Percentiles rank a stretch among this genome's conserved stretches.
Conservation (phyloP, 192 early-diverging fungal genomes). For the Coemansia sp. region DNA sequence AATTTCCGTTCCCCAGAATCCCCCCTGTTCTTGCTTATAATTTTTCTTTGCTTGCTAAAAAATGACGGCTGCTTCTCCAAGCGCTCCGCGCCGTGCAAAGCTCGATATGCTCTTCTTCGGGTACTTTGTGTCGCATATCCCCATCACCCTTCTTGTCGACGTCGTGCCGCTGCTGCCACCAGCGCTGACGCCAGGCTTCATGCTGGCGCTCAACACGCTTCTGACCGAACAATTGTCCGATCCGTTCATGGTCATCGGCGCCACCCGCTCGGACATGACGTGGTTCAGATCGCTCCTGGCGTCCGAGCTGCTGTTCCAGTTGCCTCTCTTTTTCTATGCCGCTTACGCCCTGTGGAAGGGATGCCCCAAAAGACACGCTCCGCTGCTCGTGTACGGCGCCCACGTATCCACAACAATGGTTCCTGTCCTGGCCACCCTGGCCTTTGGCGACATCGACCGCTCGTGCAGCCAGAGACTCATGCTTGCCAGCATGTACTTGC, state of each 20-base stretch:
- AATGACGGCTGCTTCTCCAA: constrained; percentile 2
- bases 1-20: neutral
- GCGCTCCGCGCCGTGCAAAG: constrained; percentile 30
- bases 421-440: constrained; percentile 58
- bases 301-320: constrained; percentile 63
- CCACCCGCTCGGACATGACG: constrained; percentile 28
- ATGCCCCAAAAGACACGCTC: constrained; percentile 28
- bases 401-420: constrained; percentile 74
- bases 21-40: neutral
- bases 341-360: constrained; percentile 57
- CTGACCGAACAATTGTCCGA: constrained; percentile 61
- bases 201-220: constrained; percentile 37
- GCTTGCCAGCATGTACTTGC: constrained; percentile 61
- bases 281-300: constrained; percentile 70
- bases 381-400: constrained; percentile 64
- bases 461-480: constrained; percentile 42
- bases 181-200: constrained; percentile 25
- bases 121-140: constrained; percentile 75
- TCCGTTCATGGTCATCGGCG: constrained; percentile 60
- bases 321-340: constrained; percentile 71
- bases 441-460: constrained; percentile 52
- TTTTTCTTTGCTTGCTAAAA: neutral
- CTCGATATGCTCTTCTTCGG: constrained; percentile 64
- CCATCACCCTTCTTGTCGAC: constrained; percentile 64
- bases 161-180: constrained; percentile 56